Percentiles rank a stretch among this genome's conserved stretches.
These are phyloP conservation scores for Schizothecium vesticola DNA, from an alignment of 495 filamentous ascomycete species.

Conservation along the genomic window DNA sequence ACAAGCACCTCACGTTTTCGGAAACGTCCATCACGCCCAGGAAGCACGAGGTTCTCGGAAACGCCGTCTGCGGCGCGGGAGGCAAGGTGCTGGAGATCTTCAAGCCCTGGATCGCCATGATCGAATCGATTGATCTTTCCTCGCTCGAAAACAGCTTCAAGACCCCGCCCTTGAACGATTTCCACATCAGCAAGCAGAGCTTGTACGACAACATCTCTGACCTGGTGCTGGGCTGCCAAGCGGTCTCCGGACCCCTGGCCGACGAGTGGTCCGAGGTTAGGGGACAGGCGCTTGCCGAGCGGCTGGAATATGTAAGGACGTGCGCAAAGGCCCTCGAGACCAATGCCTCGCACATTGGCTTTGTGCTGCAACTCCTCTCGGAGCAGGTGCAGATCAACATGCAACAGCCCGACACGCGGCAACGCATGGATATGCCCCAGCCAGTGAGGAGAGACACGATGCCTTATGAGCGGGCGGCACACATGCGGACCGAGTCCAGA, in stretches of 20 bases:
- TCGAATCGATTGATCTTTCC: slow-evolving; percentile 84
- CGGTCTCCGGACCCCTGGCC: slow-evolving; percentile 77
- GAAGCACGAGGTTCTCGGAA: slow-evolving; percentile 66
- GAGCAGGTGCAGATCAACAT: slow-evolving; percentile 60
- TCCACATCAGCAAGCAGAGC: slow-evolving; percentile 82
- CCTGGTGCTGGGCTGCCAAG: slow-evolving; percentile 78
- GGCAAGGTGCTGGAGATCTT: slow-evolving; percentile 78
- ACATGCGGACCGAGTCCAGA: slow-evolving; percentile 46
- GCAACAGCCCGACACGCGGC: slow-evolving; percentile 33
- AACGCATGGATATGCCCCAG: slow-evolving; percentile 40
- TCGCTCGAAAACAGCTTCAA: slow-evolving; percentile 67
- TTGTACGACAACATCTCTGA: slow-evolving; percentile 91
- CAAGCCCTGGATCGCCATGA: slow-evolving; percentile 76
- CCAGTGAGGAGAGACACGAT: slow-evolving; percentile 42
- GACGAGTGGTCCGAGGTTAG: slow-evolving; percentile 93
- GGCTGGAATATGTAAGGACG: slow-evolving; percentile 68
- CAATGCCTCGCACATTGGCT: slow-evolving; percentile 78
- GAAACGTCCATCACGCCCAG: slow-evolving; percentile 70
- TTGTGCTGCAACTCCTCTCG: slow-evolving; percentile 78
- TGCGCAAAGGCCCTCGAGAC: slow-evolving; percentile 77
- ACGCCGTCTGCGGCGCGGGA: slow-evolving; percentile 67
- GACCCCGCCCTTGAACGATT: slow-evolving; percentile 81
- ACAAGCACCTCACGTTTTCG: slow-evolving; percentile 70
- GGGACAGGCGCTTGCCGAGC: slow-evolving; percentile 87
- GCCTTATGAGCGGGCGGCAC: slow-evolving; percentile 39